phyloP scores from a whole-genome alignment of 495 filamentous ascomycete genomes.

The Cenococcum geophilum region DNA sequence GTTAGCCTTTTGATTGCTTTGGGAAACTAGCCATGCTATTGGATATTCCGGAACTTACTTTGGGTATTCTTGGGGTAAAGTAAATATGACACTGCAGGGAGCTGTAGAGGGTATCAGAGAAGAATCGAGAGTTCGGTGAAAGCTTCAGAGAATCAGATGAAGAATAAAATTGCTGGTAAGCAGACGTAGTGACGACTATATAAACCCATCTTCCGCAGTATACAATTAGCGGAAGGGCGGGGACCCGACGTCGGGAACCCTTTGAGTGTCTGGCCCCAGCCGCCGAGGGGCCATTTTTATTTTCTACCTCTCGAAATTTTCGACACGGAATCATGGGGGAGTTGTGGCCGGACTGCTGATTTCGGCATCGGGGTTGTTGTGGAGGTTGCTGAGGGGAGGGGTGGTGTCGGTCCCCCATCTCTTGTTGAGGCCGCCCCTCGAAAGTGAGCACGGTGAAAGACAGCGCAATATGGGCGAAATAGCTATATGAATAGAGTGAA shows the following conservation, averaged over 20 bases:
- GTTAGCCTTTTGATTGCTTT: conserved; percentile 6
- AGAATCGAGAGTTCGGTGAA: not conserved
- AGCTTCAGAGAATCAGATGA: not conserved
- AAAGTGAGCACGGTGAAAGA: not conserved
- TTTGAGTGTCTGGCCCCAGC: not conserved
- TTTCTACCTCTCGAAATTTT: not conserved
- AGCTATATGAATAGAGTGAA: not conserved
- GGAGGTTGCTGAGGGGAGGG: conserved; percentile 15
- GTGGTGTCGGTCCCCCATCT: conserved; percentile 9
- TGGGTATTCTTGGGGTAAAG: not conserved
- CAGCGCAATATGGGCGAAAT: too few relatives aligned
- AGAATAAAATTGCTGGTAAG: conserved; percentile 1
- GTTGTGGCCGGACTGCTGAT: conserved; percentile 20
- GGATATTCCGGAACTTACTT: not conserved
- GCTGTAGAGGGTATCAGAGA: not conserved
- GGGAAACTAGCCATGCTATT: not conserved
- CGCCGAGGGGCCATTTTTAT: conserved; percentile 6
- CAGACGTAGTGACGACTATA: conserved; percentile 24
- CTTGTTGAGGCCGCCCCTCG: not conserved
- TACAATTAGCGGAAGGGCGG: conserved; percentile 20
- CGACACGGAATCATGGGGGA: not conserved
- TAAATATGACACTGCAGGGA: not conserved
- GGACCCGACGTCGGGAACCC: conserved; percentile 25
- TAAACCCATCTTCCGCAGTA: conserved; percentile 14
- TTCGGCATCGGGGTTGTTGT: conserved; percentile 14